Conservation (phyloP, 257 asterid species). For the Orobanche coerulescens region DNA sequence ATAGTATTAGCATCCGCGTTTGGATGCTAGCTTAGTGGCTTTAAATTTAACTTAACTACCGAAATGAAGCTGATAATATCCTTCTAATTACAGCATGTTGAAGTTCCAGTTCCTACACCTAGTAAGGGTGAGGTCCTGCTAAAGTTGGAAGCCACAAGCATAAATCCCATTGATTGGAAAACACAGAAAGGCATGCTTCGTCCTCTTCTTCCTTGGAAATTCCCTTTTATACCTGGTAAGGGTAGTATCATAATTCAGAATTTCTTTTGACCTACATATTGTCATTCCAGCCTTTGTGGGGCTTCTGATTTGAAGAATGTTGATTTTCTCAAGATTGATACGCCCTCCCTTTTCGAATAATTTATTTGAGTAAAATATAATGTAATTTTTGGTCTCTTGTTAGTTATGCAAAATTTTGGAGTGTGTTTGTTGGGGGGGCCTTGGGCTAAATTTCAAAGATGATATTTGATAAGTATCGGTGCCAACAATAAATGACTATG, state of each 20-base stretch:
- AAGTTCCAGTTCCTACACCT: conserved; percentile 72
- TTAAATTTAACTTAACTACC: too few relatives aligned
- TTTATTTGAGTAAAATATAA: not conserved
- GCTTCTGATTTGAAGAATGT: not conserved
- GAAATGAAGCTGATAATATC: not conserved
- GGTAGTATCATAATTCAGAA: conserved; percentile 8
- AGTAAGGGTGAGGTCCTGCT: conserved; percentile 68
- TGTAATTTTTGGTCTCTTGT: not conserved
- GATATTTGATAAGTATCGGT: too few relatives aligned
- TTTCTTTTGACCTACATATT: not conserved
- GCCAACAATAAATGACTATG: too few relatives aligned
- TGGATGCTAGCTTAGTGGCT: too few relatives aligned
- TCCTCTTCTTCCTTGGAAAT: conserved; percentile 61
- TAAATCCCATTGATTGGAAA: conserved; percentile 84
- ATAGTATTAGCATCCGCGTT: too few relatives aligned
- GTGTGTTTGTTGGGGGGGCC: not conserved
- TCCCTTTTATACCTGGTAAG: conserved; percentile 79
- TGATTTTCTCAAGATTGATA: too few relatives aligned
- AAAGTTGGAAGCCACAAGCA: conserved; percentile 68
- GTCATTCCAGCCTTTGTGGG: not conserved
- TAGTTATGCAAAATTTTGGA: not conserved
- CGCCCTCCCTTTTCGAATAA: too few relatives aligned
- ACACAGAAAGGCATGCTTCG: conserved; percentile 72
- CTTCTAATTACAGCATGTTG: conserved; percentile 68
- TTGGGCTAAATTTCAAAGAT: too few relatives aligned